Percentiles rank a stretch among this genome's conserved stretches.
Conservation (phyloP, 805 yeast species). For the Sungouiozyma intestinalis region DNA sequence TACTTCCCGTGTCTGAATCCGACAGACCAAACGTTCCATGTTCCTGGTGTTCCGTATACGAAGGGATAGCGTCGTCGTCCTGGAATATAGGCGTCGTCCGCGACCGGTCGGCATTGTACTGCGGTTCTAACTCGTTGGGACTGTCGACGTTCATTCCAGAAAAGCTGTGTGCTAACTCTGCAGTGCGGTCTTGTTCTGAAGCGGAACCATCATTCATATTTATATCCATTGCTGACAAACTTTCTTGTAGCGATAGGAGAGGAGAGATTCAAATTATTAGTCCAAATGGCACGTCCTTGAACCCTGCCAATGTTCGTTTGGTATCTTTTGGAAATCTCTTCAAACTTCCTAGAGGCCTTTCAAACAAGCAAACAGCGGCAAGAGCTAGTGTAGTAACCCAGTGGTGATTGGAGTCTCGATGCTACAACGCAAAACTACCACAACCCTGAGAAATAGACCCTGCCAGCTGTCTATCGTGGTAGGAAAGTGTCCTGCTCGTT, state of each 20-base stretch:
- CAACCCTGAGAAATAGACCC: too few species aligned
- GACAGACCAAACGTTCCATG: conserved; percentile 12
- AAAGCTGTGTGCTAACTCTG: conserved; percentile 21
- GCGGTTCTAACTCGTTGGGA: conserved; percentile 16
- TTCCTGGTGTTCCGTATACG: conserved; percentile 28
- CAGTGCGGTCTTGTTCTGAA: not conserved
- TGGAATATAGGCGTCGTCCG: conserved; percentile 67
- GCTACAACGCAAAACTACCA: too few species aligned
- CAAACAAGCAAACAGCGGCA: too few species aligned
- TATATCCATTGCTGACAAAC: not conserved
- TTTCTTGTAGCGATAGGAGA: not conserved
- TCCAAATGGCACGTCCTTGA: not conserved
- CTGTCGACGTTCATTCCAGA: conserved; percentile 29
- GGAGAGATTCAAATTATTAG: not conserved
- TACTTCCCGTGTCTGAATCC: conserved; percentile 10
- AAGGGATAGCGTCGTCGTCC: conserved; percentile 42
- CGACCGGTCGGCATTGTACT: conserved; percentile 13
- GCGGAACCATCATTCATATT: not conserved
- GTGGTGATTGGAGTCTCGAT: too few species aligned
- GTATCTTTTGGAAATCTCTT: not conserved
- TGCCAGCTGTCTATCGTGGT: too few species aligned
- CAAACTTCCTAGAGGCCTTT: not conserved
- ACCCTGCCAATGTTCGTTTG: not conserved
- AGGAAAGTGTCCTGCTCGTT: too few species aligned
- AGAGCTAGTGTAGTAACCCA: too few species aligned